These are phyloP conservation scores for Tillandsia leiboldiana DNA, from an alignment of 176 grass and related monocot species.

Conservation along the genomic window DNA sequence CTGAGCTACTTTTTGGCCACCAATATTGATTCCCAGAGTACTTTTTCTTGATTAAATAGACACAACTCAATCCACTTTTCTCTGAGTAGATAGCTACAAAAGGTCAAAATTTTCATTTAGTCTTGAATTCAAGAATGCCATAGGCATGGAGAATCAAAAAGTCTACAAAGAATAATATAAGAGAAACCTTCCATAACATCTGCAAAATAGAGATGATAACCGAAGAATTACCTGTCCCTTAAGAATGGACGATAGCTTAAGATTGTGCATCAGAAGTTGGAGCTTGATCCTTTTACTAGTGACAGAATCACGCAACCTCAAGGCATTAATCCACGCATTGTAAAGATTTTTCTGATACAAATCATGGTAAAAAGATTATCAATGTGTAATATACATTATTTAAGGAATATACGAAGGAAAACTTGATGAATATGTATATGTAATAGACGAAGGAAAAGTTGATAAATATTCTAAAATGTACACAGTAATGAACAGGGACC, in stretches of 20 bases:
- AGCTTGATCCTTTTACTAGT: conserved; percentile 15
- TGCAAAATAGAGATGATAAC: background rate
- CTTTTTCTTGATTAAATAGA: background rate
- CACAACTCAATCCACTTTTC: background rate
- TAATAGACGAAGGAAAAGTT: background rate
- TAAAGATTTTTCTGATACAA: conserved; percentile 16
- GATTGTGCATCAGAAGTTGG: conserved; percentile 8
- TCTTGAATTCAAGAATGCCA: background rate
- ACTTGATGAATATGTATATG: background rate
- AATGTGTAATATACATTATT: background rate
- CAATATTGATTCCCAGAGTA: background rate
- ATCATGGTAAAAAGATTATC: background rate
- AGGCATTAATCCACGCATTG: conserved; percentile 2
- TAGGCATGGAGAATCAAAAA: background rate
- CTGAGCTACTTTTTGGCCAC: background rate
- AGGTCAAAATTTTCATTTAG: background rate
- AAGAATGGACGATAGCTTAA: conserved; percentile 20
- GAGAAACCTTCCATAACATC: background rate
- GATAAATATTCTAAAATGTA: background rate
- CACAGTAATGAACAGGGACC: background rate
- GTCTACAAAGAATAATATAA: background rate
- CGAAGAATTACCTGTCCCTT: conserved; percentile 17
- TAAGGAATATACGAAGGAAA: background rate
- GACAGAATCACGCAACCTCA: conserved; percentile 15
- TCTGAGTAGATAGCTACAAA: background rate